A percentile compares a stretch with the other conserved stretches of the same genome.
Conservation (phyloP, 31 red algal genomes). For the Odonthalia washingtoniensis region DNA sequence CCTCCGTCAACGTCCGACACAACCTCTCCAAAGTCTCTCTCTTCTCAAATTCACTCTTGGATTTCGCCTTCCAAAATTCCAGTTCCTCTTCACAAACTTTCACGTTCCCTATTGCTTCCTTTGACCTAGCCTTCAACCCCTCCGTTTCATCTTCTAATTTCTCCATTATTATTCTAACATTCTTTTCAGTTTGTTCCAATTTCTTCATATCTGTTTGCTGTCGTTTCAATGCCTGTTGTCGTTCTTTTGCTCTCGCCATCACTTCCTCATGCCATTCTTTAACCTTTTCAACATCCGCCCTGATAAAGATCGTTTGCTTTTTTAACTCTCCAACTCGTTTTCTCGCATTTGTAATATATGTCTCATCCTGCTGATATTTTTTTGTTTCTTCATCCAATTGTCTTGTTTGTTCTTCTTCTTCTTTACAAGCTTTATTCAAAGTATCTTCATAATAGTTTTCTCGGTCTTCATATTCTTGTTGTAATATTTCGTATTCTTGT, state of each 20-base stretch:
- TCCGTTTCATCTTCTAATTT: conserved; percentile 64
- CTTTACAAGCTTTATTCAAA: conserved; percentile 30
- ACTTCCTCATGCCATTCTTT: conserved; percentile 28
- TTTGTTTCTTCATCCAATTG: conserved; percentile 30
- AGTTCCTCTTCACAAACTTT: conserved; percentile 59
- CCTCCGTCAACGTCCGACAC: conserved; percentile 68
- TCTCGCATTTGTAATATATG: conserved; percentile 33
- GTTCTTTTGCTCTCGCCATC: conserved; percentile 31
- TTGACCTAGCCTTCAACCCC: conserved; percentile 44
- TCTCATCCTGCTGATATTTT: conserved; percentile 64
- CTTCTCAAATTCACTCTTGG: conserved; percentile 69
- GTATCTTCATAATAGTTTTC: conserved; percentile 62
- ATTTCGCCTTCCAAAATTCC: conserved; percentile 75
- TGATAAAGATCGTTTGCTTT: conserved; percentile 20
- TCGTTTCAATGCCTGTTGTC: conserved; percentile 48
- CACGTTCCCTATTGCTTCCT: conserved; percentile 52
- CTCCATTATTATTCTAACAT: conserved; percentile 58
- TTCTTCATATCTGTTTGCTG: conserved; percentile 56
- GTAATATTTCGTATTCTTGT: conserved; percentile 45
- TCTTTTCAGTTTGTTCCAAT: conserved; percentile 44
- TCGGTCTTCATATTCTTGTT: conserved; percentile 48
- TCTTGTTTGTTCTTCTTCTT: conserved; percentile 36
- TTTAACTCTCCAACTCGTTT: conserved; percentile 38
- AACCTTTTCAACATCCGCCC: conserved; percentile 28
- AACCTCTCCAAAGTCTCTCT: conserved; percentile 61